Evolutionary conservation across 83 land plant species (phyloP).

Genomic region (Isoetes engelmannii): DNA sequence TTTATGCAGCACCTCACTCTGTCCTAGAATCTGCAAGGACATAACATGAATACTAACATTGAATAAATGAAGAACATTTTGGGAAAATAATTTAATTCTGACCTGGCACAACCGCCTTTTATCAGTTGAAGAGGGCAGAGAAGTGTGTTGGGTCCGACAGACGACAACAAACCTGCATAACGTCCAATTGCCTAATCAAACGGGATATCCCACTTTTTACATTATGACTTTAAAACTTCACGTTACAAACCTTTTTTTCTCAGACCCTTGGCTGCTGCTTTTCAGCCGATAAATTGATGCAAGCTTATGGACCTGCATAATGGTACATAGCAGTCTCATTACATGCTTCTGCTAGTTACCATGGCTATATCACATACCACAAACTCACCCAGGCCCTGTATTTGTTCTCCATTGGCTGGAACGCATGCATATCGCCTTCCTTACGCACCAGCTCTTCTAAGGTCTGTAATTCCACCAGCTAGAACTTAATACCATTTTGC

Average conservation of each 20-base stretch:
- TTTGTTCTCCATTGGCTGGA: slow-evolving; percentile 32
- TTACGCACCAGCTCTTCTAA: slow-evolving; percentile 26
- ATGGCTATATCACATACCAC: too few species aligned
- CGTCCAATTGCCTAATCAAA: background rate
- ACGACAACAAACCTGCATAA: slow-evolving; percentile 65
- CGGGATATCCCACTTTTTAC: too few species aligned
- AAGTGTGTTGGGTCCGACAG: slow-evolving; percentile 55
- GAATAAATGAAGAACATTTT: background rate
- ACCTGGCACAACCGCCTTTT: slow-evolving; percentile 64
- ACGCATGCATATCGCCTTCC: slow-evolving; percentile 21
- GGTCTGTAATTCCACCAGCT: slow-evolving; percentile 15
- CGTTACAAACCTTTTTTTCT: slow-evolving; percentile 34
- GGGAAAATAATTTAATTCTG: background rate
- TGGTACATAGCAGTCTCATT: background rate
- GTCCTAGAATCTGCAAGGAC: background rate
- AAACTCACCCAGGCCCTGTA: slow-evolving; percentile 25
- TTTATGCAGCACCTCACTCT: slow-evolving; percentile 23
- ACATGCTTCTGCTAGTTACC: too few species aligned
- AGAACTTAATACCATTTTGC: too few species aligned
- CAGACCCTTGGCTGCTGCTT: slow-evolving; percentile 33
- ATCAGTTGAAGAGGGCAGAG: slow-evolving; percentile 62
- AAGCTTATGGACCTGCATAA: slow-evolving; percentile 28
- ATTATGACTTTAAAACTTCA: too few species aligned
- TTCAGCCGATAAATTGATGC: slow-evolving; percentile 29
- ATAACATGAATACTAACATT: background rate